Conservation (phyloP, 208 protist genomes). For the Leishmania mexicana region DNA sequence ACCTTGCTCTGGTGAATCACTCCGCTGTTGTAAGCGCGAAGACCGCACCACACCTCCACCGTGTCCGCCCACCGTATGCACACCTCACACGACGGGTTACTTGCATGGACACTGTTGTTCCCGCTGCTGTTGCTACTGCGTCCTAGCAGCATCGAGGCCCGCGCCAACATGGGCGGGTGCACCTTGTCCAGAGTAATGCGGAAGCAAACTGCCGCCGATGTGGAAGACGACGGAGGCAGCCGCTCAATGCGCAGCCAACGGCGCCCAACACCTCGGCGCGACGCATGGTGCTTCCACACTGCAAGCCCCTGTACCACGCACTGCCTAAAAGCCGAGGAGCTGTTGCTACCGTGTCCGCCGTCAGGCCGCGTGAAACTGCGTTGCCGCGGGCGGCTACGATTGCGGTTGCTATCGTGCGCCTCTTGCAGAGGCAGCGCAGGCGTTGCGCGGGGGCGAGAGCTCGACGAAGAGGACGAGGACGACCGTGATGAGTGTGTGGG, state of each 20-base stretch:
- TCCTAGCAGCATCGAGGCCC: constrained; percentile 3
- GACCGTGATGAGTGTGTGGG: neutral
- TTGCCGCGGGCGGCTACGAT: neutral
- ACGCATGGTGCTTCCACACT: constrained; percentile 71
- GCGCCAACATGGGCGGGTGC: neutral
- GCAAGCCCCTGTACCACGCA: constrained; percentile 14
- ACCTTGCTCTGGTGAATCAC: constrained; percentile 55
- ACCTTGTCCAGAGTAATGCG: constrained; percentile 27
- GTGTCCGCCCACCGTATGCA: constrained; percentile 30
- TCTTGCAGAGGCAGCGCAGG: constrained; percentile 21
- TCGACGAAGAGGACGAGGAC: constrained; percentile 4
- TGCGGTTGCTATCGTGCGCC: neutral
- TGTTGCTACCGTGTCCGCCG: neutral
- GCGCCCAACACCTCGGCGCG: constrained; percentile 42
- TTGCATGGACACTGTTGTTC: neutral
- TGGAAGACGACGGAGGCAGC: neutral
- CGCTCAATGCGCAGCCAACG: constrained; percentile 35
- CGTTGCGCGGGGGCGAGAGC: neutral
- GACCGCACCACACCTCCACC: constrained; percentile 48
- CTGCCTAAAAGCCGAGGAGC: neutral
- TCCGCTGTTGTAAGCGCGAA: constrained; percentile 50
- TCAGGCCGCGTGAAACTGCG: neutral
- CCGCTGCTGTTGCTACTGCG: neutral
- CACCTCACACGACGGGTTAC: constrained; percentile 25
- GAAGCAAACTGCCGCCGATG: neutral